A percentile compares a stretch with the other conserved stretches of the same genome.
Conservation (phyloP, 352 stramenopile genomes). For the Detonula confervacea region DNA sequence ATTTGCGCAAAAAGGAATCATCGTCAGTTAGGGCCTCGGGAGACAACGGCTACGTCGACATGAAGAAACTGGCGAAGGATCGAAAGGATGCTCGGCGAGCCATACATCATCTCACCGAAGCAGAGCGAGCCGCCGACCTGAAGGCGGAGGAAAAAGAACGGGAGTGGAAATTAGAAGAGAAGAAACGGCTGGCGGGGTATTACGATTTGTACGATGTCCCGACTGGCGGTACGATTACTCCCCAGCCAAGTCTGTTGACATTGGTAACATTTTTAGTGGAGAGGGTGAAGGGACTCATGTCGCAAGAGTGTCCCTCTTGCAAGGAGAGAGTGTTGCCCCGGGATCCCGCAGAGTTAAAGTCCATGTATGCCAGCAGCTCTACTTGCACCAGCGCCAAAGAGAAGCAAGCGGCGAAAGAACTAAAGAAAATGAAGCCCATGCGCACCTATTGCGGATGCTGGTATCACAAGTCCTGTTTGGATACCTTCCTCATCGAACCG, state of each 20-base stretch:
- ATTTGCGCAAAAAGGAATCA: constrained; percentile 48
- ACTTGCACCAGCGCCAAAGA: constrained; percentile 22
- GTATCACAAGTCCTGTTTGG: constrained; percentile 64
- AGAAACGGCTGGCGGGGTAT: constrained; percentile 52
- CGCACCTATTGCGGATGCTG: constrained; percentile 58
- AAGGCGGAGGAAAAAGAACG: constrained; percentile 52
- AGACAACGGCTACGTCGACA: constrained; percentile 42
- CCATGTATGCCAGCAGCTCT: constrained; percentile 34
- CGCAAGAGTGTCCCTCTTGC: constrained; percentile 52
- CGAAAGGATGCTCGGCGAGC: constrained; percentile 58
- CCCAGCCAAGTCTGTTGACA: constrained; percentile 55
- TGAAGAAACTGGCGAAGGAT: constrained; percentile 49
- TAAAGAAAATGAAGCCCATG: constrained; percentile 55
- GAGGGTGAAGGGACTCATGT: constrained; percentile 39
- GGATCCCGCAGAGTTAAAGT: constrained; percentile 40
- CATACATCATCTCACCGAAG: constrained; percentile 52
- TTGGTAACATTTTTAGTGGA: constrained; percentile 59
- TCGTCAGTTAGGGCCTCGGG: background rate
- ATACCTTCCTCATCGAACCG: constrained; percentile 61
- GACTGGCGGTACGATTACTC: constrained; percentile 35
- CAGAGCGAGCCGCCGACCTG: constrained; percentile 44
- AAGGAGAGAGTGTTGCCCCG: constrained; percentile 43
- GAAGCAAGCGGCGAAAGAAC: constrained; percentile 36
- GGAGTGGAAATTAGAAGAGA: constrained; percentile 55
- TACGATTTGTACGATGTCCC: constrained; percentile 52